Base-by-base conservation (phyloP, 78 protist genomes). In the Dictyostelium brefeldianum region DNA sequence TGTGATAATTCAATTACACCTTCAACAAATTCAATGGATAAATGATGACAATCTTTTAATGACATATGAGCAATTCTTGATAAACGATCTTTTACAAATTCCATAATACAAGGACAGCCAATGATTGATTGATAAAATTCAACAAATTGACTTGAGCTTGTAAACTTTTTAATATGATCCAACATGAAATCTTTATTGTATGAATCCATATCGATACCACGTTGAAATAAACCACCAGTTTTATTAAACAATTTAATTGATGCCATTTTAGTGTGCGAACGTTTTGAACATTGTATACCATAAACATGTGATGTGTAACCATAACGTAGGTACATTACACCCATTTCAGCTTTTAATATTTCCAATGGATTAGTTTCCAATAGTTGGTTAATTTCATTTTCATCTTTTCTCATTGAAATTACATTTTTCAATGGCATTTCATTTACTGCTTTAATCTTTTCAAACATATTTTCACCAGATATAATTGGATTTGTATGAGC, bases 51-150 rank as follows among this genome's bases (percentile, higher is more conserved):
- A 53, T 87, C 75, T 75, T 87, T 87, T 31, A 87, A 50, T 1
- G 84, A 77, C 93, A 87, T 87, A 36, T 87, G 93, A 29, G 84
- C 93, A 5, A 87, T 77, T 62, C 93, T 53, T 15, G 70, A 62
- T 31, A 87, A 18, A 17, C 93, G 17, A 51, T 87, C 93, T 25
- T 87, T 74, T 17, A 77, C 78, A 65, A 87, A 87, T 10, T 87
- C 93, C 48, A 87, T 27, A n/a, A 87, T 77, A 9, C 78, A 77
- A 2, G 93, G 93, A 64, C 93, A 87, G 14, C 85, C 83, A 64
- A 87, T 87, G 15, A 81, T 81, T 4, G 93, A 59, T 77, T 87
- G 93, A 48, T 87, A 87, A 29, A 87, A 87, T 47, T 87, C 93
- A 22, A 87, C 93, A 48, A 87, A 87, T 22, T 87, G 93, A 29